Evolutionary conservation across 2,329 filamentous ascomycete species (phyloP), one percentile per base, ranked within the genome.

Genomic region (Colletotrichum spaethianum): DNA sequence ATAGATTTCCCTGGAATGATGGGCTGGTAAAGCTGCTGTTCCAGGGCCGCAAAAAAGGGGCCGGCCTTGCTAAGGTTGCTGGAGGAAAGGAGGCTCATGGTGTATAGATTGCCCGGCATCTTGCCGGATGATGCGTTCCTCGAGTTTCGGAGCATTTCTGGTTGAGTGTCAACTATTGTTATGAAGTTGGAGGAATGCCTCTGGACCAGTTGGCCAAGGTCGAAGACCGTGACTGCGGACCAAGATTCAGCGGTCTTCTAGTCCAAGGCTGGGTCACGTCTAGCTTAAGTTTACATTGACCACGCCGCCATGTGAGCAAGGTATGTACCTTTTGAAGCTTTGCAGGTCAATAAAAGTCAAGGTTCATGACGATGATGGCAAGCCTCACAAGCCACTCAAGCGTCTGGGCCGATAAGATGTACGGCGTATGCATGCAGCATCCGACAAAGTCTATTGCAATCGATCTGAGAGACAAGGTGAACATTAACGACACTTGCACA

Each of bases 21-120:
- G 42, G 44, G n/a, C 31, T 62, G 59, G 42, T 62, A 62, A 18
- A 62, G 59, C 44, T 62, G 59, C n/a, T 62, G n/a, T 9, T 62
- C 59, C 14, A 62, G 46, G n/a, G 59, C 59, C 44, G 46, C 46
- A 9, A 50, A 20, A 11, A 62, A 62, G 23, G 59, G 59, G 31
- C 14, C 59, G n/a, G 59, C 59, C 20, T 62, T 62, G 59, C 59
- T 23, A 44, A 62, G 31, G 16, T 50, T 50, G 20, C 31, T 28
- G 16, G 44, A n/a, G n/a, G 59, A 50, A 12, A 62, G 16, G 9
- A 46, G 18, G 31, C 42, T 23, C 14, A 50, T 62, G n/a, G 31
- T 50, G 28, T 6, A 20, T 3, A 48, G 0, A 4, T 33, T 23
- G 14, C 20, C 7, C 31, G 44, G 12, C 31, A 48, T 38, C 11